Base-by-base conservation (phyloP, 2,329 filamentous ascomycete species). In the Ceratocystiopsis brevicomis region DNA sequence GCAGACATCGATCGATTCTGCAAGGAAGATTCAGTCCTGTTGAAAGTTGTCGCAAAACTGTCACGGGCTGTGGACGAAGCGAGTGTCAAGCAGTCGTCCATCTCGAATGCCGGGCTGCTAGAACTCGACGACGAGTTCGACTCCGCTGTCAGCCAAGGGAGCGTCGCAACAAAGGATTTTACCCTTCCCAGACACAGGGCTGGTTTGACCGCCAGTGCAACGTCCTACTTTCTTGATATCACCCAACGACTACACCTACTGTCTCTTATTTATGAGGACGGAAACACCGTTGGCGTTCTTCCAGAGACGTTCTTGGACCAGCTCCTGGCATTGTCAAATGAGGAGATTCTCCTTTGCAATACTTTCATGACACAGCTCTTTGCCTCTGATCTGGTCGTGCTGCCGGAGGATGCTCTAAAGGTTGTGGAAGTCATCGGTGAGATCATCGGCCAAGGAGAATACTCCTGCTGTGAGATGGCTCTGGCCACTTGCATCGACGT, bases 391-490 rank as follows among this genome's bases (percentile, higher is more conserved):
- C 56, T 76, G 1, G 55, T 65, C n/a, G 55, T 71, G 13, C 59
- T 61, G 12, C 56, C 62, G 0, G 63, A 67, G 12, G 63, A 67
- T 47, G 67, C 69, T 2, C 49, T 60, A 11, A 57, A 51, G 3
- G 57, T 78, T 2, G 56, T 78, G 18, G 59, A 70, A 47, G 63
- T 64, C 30, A 53, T 74, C 6, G 73, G 71, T 1, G 54, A 53
- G 0, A 60, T 76, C 8, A 65, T 78, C 18, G 60, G 64, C 14
- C 62, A 66, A 3, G 71, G 75, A 45, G 68, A 73, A 25, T 79
- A 79, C 52, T 74, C 78, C 45, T 74, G 76, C 49, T 88, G 80
- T 48, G 87, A 95, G 59, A 72, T 78, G 17, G 75, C 81, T 4
- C 63, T 85, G 40, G 70, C 69, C 38, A 63, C 77, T 16, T 79